Base-by-base conservation (phyloP, 805 yeast species). In the Candida jianshihensis region DNA sequence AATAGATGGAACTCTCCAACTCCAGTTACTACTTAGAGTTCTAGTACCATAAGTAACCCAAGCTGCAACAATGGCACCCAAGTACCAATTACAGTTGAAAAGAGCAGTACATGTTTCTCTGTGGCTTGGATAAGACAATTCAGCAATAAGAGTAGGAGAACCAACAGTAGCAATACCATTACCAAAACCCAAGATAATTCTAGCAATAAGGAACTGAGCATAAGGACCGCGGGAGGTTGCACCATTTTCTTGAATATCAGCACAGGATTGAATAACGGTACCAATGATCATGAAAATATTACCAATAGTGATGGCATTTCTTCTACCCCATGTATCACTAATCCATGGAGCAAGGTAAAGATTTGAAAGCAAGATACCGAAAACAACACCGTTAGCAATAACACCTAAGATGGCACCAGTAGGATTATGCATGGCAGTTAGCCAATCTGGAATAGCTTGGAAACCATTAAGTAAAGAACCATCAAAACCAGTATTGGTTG, bases 1-100 rank as follows among this genome's bases (percentile, higher is more conserved):
- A 33, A 60, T 61, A 5, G 75, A 61, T 17, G 81, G 81, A 35
- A 74, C 59, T 56, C 74, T 70, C 80, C 80, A 75, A 25, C 65
- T 57, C 59, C 64, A 64, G 20, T 57, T 48, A 30, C 43, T 39
- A 7, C 30, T 33, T 6, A 54, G 28, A 32, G 38, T 43, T 44
- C 56, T 55, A 7, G 73, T 59, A 30, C 35, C 32, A 22, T 47
- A 47, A 14, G 49, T 39, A 21, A 45, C 43, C 12, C 38, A 31
- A 6, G 49, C 35, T 46, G 75, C 75, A 39, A 63, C 68, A 3
- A 73, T 60, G 7, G 75, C 73, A 30, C 78, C 79, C 26, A 70
- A 45, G 43, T 68, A 70, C 75, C 74, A 71, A 41, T 66, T 63
- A 24, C 66, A 61, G 51, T 73, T 73, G 54, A 64, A 73, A 29